Evolutionary conservation across 768 basidiomycete species (phyloP).

Genomic region (Tylopilus balloui): DNA sequence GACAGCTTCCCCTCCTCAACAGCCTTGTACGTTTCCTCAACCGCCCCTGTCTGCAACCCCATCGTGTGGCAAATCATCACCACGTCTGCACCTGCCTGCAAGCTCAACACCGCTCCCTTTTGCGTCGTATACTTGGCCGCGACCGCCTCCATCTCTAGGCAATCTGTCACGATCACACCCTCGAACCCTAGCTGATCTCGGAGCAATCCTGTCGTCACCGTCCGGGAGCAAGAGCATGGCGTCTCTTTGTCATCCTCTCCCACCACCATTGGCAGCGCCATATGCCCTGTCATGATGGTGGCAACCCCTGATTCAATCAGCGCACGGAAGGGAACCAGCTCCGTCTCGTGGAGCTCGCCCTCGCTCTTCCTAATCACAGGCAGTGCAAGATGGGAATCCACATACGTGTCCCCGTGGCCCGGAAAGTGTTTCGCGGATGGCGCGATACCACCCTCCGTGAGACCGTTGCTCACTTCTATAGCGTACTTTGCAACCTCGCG

Average conservation of each 20-base stretch:
- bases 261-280: constrained; percentile 58
- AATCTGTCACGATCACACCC: constrained; percentile 69
- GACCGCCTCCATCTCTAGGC: constrained; percentile 74
- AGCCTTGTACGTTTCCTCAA: constrained; percentile 50
- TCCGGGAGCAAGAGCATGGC: constrained; percentile 55
- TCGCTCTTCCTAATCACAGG: constrained; percentile 54
- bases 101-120: constrained; percentile 49
- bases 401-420: constrained; percentile 68
- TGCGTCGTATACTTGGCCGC: constrained; percentile 36
- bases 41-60: constrained; percentile 46
- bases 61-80: constrained; percentile 71
- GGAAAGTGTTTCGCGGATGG: constrained; percentile 70
- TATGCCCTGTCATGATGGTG: constrained; percentile 71
- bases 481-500: constrained; percentile 46
- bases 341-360: constrained; percentile 39
- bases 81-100: constrained; percentile 66
- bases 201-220: constrained; percentile 50
- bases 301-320: constrained; percentile 42
- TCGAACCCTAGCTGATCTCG: constrained; percentile 47
- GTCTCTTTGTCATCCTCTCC: constrained; percentile 38
- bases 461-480: constrained; percentile 44
- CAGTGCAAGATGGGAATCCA: constrained; percentile 66
- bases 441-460: constrained; percentile 47
- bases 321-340: constrained; percentile 55
- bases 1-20: constrained; percentile 42